Conservation (phyloP, 2,329 filamentous ascomycete species). For the Simplicillium aogashimaense region DNA sequence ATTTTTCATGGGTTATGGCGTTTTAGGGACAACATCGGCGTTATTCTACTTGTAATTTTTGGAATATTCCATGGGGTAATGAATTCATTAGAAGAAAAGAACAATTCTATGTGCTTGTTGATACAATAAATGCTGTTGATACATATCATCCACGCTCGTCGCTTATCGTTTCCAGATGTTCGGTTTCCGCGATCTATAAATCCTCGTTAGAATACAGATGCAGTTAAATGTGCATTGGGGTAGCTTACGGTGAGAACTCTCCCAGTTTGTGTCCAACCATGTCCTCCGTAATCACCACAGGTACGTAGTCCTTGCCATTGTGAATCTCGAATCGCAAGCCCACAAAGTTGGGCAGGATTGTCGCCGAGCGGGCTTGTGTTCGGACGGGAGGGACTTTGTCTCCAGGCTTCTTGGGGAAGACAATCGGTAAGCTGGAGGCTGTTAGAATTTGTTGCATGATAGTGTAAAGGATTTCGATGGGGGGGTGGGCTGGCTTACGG, state of each 20-base stretch:
- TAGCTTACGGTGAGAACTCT: constrained; percentile 76
- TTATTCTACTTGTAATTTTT: constrained; percentile 6
- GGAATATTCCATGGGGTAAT: neutral
- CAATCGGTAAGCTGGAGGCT: constrained; percentile 48
- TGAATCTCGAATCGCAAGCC: constrained; percentile 83
- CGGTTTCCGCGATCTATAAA: constrained; percentile 43
- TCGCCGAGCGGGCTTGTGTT: constrained; percentile 79
- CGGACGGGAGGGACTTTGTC: constrained; percentile 62
- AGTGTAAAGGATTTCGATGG: constrained; percentile 11
- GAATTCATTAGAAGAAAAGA: neutral
- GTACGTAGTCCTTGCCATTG: constrained; percentile 81
- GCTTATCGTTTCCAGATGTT: constrained; percentile 33
- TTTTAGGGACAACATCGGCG: constrained; percentile 11
- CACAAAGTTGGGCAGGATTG: constrained; percentile 86
- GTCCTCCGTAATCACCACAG: constrained; percentile 79
- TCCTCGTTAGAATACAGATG: neutral
- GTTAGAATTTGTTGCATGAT: constrained; percentile 5
- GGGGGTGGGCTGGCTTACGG: constrained; percentile 29
- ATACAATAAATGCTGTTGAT: too few species aligned
- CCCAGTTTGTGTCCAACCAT: constrained; percentile 96
- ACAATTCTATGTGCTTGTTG: neutral
- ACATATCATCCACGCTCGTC: too few species aligned
- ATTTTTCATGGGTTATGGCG: constrained; percentile 7
- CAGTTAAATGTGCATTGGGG: neutral
- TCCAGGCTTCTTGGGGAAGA: constrained; percentile 45